Base-by-base conservation (phyloP, 78 protist genomes). In the slime mould (Dictyostelium discoideum) region DNA sequence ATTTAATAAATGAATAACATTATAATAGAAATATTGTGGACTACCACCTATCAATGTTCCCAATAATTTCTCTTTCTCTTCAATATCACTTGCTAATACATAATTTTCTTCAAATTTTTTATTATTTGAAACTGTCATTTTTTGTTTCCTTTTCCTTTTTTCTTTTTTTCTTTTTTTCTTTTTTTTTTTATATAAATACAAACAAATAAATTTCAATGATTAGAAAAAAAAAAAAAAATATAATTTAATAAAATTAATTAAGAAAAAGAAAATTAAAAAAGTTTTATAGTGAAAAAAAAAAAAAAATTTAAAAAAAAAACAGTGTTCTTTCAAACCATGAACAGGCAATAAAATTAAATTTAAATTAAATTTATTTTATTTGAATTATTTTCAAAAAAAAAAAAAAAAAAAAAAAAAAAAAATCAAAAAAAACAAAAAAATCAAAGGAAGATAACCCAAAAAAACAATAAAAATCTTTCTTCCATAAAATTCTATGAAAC, bases 21-120 rank as follows among this genome's bases (percentile, higher is more conserved):
- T 90, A n/a, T 82, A 90, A 72, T 50, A 90, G 44, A 67, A 90
- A 54, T 90, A 90, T 24, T 90, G 87, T 26, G 60, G 63, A 24
- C 95, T 90, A 46, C 95, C 95, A 46, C 63, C 77, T 39, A 90
- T 82, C 44, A 90, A 54, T 8, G 89, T 72, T 22, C 14, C 9
- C 22, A 90, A 54, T 13, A 24, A 46, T 32, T 40, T 82, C 10
- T 60, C 77, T 54, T 83, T 90, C 18, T 90, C 95, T 46, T 24
- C 67, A 22, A 24, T 22, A 50, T 80, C 85, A 73, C 63, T 20
- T 8, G 95, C 24, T 16, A 90, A 82, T 14, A 44, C 72, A 82
- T 90, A 90, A n/a, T 37, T 22, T 26, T 85, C 96, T 86, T 92
- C 96, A 79, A 92, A 79, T 76, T 65, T 76, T 16, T 79, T 73